These are phyloP conservation scores for Fusarium succisae DNA, from an alignment of 2,329 filamentous ascomycete genomes.

Conservation along the genomic window DNA sequence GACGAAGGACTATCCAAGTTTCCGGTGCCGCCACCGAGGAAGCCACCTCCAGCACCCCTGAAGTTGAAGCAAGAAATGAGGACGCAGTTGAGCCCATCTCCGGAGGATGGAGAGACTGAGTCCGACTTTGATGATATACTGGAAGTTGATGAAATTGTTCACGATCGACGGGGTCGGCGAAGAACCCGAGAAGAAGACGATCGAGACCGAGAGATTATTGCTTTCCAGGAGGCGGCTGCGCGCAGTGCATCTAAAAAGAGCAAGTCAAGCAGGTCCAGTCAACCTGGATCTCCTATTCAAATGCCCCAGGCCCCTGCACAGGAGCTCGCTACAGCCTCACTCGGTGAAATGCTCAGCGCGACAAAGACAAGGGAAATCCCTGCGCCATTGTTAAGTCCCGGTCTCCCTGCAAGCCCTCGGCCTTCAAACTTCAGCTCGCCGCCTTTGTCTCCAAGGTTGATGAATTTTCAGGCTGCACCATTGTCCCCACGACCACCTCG, in stretches of 20 bases:
- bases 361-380: conserved; percentile 47
- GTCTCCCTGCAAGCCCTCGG: conserved; percentile 68
- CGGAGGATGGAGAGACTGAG: conserved; percentile 73
- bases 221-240: conserved; percentile 72
- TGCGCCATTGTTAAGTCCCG: conserved; percentile 65
- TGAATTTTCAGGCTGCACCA: conserved; percentile 59
- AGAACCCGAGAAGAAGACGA: conserved; percentile 92
- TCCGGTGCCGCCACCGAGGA: conserved; percentile 73
- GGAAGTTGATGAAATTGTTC: conserved; percentile 71
- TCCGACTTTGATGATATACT: conserved; percentile 86
- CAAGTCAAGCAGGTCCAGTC: conserved; percentile 61
- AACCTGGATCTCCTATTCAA: conserved; percentile 41
- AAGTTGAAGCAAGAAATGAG: conserved; percentile 62
- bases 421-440: conserved; percentile 70
- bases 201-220: conserved; percentile 75
- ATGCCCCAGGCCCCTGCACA: conserved; percentile 48
- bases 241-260: conserved; percentile 80
- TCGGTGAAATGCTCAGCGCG: conserved; percentile 61
- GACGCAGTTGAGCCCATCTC: conserved; percentile 31
- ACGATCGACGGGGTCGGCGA: conserved; percentile 75
- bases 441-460: conserved; percentile 71
- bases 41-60: conserved; percentile 85
- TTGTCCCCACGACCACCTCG: conserved; percentile 78
- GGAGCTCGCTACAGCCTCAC: conserved; percentile 57
- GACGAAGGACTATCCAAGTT: conserved; percentile 61